phyloP scores from a whole-genome alignment of 345 rosid species.

The Eucalyptus sp. region DNA sequence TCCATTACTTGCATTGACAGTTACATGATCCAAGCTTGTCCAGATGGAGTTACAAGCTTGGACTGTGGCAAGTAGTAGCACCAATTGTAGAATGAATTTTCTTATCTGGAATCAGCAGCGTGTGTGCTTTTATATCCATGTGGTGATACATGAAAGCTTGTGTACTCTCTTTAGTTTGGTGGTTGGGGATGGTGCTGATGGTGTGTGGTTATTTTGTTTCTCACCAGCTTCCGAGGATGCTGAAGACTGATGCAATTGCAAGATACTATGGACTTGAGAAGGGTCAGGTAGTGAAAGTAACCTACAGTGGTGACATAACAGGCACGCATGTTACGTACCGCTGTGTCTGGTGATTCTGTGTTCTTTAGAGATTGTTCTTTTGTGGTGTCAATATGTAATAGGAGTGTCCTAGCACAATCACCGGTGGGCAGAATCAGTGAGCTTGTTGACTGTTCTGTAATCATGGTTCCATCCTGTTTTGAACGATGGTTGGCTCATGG shows the following conservation, averaged over 20 bases:
- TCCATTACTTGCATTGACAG: background rate
- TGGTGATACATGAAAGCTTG: background rate
- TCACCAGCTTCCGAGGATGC: constrained; percentile 58
- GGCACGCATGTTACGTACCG: constrained; percentile 38
- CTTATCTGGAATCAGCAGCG: background rate
- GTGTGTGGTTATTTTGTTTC: background rate
- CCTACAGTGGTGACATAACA: constrained; percentile 28
- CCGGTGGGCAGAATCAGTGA: background rate
- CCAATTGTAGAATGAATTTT: background rate
- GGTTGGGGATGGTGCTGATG: background rate
- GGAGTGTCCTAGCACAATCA: background rate
- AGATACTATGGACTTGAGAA: constrained; percentile 56
- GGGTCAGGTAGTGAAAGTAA: constrained; percentile 62
- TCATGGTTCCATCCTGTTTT: background rate
- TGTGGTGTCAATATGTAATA: background rate
- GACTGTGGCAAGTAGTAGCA: background rate
- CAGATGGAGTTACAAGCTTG: background rate
- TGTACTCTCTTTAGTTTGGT: background rate
- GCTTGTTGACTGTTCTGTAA: background rate
- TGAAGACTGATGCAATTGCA: constrained; percentile 36
- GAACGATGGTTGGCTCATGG: background rate
- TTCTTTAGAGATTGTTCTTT: background rate
- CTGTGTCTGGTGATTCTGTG: constrained; percentile 24
- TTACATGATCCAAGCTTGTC: background rate
- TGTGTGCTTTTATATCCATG: background rate